These are phyloP conservation scores for Alternaria ethzedia DNA, from an alignment of 2,329 filamentous ascomycete genomes.

Conservation along the genomic window DNA sequence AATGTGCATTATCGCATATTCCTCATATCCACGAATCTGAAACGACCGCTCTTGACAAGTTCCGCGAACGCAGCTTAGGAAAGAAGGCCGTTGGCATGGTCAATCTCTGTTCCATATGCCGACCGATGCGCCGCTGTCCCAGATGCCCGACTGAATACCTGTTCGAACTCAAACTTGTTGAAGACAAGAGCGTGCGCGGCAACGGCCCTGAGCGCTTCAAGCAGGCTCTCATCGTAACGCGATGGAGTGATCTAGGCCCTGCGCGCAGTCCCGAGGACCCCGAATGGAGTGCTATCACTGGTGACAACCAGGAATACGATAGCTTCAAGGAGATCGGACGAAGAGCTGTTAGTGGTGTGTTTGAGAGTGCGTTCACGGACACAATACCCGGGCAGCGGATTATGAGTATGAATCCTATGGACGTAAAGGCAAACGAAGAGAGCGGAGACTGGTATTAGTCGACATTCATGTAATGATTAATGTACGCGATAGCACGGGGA, in stretches of 20 bases:
- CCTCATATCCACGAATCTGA: conserved; percentile 50
- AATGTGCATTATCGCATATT: conserved; percentile 66
- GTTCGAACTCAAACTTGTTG: conserved; percentile 64
- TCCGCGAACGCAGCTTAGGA: conserved; percentile 26
- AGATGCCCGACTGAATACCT: conserved; percentile 69
- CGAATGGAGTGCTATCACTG: conserved; percentile 62
- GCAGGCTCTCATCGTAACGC: conserved; percentile 65
- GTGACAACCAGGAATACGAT: conserved; percentile 54
- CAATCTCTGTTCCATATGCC: conserved; percentile 62
- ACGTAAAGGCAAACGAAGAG: conserved; percentile 60
- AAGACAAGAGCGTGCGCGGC: conserved; percentile 55
- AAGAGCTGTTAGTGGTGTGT: conserved; percentile 64
- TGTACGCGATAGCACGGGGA: not conserved
- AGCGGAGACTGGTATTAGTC: conserved; percentile 65
- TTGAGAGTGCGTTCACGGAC: conserved; percentile 63
- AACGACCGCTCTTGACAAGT: conserved; percentile 52
- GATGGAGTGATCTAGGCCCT: conserved; percentile 68
- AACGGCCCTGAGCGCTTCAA: conserved; percentile 59
- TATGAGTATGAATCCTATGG: conserved; percentile 64
- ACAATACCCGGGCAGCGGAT: conserved; percentile 65
- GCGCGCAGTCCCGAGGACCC: conserved; percentile 51
- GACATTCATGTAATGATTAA: not conserved
- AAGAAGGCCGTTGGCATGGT: conserved; percentile 53
- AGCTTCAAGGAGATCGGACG: conserved; percentile 61
- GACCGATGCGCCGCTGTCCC: conserved; percentile 66